A percentile compares a stretch with the other conserved stretches of the same genome.
These are phyloP conservation scores for Xylariales sp. DNA, from an alignment of 2,329 filamentous ascomycete species.

Conservation along the genomic window DNA sequence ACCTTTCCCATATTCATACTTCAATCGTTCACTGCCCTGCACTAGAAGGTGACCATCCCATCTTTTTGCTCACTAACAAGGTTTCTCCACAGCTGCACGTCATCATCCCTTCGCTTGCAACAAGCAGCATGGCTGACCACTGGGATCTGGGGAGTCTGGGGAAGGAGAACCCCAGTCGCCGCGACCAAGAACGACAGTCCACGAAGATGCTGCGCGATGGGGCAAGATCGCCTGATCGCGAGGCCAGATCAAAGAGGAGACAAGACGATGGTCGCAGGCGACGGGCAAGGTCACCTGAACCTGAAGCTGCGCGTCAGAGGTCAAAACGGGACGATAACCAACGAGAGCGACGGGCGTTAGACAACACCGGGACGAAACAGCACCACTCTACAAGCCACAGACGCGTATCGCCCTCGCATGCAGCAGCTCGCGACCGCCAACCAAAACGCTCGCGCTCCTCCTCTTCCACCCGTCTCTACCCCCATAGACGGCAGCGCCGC, in stretches of 20 bases:
- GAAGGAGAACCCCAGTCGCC: neutral
- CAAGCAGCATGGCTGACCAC: neutral
- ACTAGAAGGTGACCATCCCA: too few relatives aligned
- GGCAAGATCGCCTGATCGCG: neutral
- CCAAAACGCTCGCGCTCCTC: neutral
- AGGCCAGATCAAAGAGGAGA: too few relatives aligned
- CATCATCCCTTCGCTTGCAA: neutral
- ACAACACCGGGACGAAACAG: neutral
- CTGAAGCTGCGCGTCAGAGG: neutral
- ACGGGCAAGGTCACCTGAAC: too few relatives aligned
- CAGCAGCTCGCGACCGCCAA: too few relatives aligned
- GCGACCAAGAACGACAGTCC: neutral
- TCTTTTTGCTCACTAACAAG: neutral
- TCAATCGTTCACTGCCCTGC: too few relatives aligned
- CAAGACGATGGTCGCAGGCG: too few relatives aligned
- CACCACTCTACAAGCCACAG: neutral
- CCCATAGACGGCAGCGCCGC: constrained; percentile 27
- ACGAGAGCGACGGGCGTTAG: neutral
- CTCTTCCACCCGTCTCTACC: constrained; percentile 22
- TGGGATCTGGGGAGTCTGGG: neutral
- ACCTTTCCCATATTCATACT: too few relatives aligned
- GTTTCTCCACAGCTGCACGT: neutral
- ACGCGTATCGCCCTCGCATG: too few relatives aligned
- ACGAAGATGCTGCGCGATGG: neutral
- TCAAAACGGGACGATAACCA: neutral